Conservation (phyloP, 768 basidiomycete genomes). For the Russula sp. region DNA sequence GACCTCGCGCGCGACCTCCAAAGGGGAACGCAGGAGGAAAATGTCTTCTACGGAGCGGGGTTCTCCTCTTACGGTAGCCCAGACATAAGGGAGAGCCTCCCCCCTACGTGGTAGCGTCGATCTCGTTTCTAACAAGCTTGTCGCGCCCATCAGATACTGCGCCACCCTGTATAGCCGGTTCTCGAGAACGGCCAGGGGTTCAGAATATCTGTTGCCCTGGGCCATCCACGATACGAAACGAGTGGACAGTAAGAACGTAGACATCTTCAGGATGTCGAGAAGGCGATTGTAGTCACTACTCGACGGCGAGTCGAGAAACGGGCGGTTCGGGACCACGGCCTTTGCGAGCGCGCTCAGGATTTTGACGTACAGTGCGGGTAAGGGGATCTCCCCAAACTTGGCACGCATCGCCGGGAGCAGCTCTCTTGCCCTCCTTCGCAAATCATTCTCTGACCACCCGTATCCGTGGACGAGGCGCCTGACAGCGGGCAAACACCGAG, state of each 20-base stretch:
- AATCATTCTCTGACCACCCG: constrained; percentile 9
- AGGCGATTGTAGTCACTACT: constrained; percentile 10
- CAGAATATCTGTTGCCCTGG: constrained; percentile 1
- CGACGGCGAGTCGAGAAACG: constrained; percentile 1
- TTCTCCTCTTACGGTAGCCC: constrained; percentile 15
- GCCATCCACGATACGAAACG: constrained; percentile 16
- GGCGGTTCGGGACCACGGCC: neutral
- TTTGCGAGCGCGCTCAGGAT: constrained; percentile 8
- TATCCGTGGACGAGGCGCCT: constrained; percentile 11
- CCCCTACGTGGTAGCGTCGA: neutral
- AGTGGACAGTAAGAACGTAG: constrained; percentile 16
- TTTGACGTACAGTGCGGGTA: constrained; percentile 10
- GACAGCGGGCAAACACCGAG: constrained; percentile 8
- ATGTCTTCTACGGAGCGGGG: constrained; percentile 12
- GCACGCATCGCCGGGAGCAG: constrained; percentile 13
- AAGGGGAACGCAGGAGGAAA: constrained; percentile 13
- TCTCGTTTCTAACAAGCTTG: constrained; percentile 15
- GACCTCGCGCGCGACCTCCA: constrained; percentile 17
- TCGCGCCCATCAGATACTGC: constrained; percentile 20
- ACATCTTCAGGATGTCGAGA: constrained; percentile 13
- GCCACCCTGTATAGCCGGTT: constrained; percentile 13
- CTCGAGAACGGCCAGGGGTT: constrained; percentile 11
- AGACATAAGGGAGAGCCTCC: constrained; percentile 6
- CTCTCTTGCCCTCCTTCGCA: constrained; percentile 16
- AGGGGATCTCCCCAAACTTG: constrained; percentile 11